These are phyloP conservation scores for Termitomyces sp. DNA, from an alignment of 768 basidiomycete species.

Conservation along the genomic window DNA sequence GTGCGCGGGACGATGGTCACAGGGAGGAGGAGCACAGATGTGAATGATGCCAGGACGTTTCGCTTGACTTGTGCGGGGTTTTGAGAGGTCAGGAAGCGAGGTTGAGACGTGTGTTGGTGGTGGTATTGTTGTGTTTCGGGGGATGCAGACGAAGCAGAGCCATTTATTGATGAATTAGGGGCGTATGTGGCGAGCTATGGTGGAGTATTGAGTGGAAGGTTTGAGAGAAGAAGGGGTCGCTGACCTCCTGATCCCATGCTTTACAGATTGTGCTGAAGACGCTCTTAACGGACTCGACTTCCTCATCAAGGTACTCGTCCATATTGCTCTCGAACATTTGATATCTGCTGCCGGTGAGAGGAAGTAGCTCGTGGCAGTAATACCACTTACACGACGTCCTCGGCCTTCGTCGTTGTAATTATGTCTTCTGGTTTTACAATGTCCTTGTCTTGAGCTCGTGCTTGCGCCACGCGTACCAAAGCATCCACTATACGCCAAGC, in stretches of 20 bases:
- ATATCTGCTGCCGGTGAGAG: constrained; percentile 47
- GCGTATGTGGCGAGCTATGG: constrained; percentile 12
- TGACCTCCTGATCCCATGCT: constrained; percentile 72
- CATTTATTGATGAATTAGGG: neutral
- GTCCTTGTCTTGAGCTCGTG: constrained; percentile 19
- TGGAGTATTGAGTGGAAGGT: constrained; percentile 4
- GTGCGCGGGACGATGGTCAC: constrained; percentile 94
- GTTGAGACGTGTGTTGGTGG: constrained; percentile 16
- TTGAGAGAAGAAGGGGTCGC: neutral
- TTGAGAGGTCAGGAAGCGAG: constrained; percentile 76
- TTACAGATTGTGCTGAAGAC: constrained; percentile 72
- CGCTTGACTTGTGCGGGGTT: constrained; percentile 93
- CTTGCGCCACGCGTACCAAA: constrained; percentile 54
- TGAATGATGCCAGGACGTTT: constrained; percentile 90
- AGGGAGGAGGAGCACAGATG: constrained; percentile 82
- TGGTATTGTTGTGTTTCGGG: constrained; percentile 9
- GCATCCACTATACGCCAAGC: constrained; percentile 83
- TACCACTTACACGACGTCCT: constrained; percentile 76
- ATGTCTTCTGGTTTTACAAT: constrained; percentile 11
- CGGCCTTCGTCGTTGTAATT: constrained; percentile 35
- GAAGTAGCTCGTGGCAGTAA: neutral
- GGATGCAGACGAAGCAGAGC: neutral
- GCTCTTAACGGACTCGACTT: constrained; percentile 77
- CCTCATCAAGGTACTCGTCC: constrained; percentile 97
- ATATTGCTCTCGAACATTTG: constrained; percentile 95